Evolutionary conservation across 192 early-diverging fungal genomes (phyloP), one percentile per base, ranked within the genome.

Genomic region (Gigaspora rosea): DNA sequence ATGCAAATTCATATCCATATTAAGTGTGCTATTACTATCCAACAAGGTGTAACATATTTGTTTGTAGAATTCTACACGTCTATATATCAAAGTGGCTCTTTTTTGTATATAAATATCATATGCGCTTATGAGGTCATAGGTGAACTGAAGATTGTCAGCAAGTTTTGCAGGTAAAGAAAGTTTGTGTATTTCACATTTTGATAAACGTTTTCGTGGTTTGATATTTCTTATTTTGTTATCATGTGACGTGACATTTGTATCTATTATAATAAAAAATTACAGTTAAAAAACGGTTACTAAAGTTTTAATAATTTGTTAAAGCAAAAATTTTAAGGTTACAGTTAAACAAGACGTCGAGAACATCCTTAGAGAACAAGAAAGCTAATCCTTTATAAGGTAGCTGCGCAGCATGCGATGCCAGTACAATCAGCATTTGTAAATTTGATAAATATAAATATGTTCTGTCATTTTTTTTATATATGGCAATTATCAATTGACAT

Each of bases 71-170:
- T 58, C n/a, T n/a, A 58, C 57, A 58, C 1, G 57, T 7, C 57
- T 58, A n/a, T 20, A 58, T 10, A 58, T 20, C n/a, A 58, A 58
- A 8, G 57, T 22, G 22, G 57, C 57, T 3, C 22, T 58, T 20
- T 58, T 58, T 58, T 58, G 57, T 6, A 58, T 58, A 58, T 58
- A 58, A 58, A 20, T 58, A 58, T 58, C 57, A 58, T 58, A 58
- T 58, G 57, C 1, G n/a, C 1, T 58, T 58, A 58, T 22, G 22
- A 20, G 16, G 22, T 58, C 18, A 58, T 58, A n/a, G 4, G n/a
- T n/a, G n/a, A 58, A 58, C 22, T 58, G 57, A 20, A 22, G n/a
- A 20, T 58, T 58, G 8, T 18, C n/a, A 58, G 16, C n/a, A 20
- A 58, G 57, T 20, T n/a, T 8, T 58, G n/a, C 18, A 58, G 18